A percentile compares a stretch with the other conserved stretches of the same genome.
Conservation (phyloP, 345 rosid species). For the Eucalyptus pauciflora region DNA sequence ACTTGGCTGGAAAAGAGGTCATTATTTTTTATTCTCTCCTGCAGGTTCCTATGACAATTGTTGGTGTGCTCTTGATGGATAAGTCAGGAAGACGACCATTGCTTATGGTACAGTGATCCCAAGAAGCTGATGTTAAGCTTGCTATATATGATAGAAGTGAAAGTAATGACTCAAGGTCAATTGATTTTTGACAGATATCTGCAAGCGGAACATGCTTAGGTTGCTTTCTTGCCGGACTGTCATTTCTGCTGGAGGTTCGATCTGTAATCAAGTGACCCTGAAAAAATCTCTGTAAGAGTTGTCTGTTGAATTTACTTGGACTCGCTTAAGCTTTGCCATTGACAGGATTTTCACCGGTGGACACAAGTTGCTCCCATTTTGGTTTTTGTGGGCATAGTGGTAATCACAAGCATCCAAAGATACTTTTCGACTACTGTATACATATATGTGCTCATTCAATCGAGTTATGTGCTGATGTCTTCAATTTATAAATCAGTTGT, state of each 20-base stretch:
- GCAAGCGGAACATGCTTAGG: slow-evolving; percentile 79
- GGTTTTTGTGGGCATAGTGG: slow-evolving; percentile 45
- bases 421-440: not conserved
- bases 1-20: not conserved
- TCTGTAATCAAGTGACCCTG: not conserved
- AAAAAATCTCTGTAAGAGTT: not conserved
- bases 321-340: not conserved
- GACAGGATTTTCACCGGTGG: slow-evolving; percentile 41
- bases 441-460: not conserved
- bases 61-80: slow-evolving; percentile 64
- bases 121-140: not conserved
- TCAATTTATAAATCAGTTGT: not conserved
- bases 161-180: not conserved
- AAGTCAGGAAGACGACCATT: slow-evolving; percentile 63
- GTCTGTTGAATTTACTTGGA: not conserved
- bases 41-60: slow-evolving; percentile 57
- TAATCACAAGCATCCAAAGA: not conserved
- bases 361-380: slow-evolving; percentile 24
- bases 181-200: slow-evolving; percentile 37
- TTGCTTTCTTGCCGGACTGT: slow-evolving; percentile 42
- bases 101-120: slow-evolving; percentile 34
- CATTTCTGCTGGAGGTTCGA: slow-evolving; percentile 44
- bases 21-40: not conserved
- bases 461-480: not conserved
- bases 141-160: not conserved